phyloP scores from a whole-genome alignment of 139 green algal genomes.

The Micractinium sp. region DNA sequence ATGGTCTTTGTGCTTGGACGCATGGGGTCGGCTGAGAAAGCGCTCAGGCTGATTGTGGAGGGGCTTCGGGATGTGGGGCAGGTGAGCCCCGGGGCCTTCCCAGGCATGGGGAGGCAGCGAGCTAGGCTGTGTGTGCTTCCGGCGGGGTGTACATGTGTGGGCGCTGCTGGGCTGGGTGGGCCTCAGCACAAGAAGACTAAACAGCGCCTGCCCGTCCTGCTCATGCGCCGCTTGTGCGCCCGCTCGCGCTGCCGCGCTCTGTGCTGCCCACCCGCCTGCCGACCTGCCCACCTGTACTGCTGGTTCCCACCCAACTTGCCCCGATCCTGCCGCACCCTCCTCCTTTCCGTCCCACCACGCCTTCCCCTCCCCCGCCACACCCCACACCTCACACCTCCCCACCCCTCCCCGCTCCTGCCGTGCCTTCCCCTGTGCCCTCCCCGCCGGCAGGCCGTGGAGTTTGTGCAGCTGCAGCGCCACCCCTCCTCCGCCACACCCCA shows the following conservation, averaged over 20 bases:
- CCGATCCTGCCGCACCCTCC: too few relatives aligned
- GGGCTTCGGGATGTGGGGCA: slow-evolving; percentile 83
- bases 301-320: background rate
- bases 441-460: background rate
- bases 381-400: background rate
- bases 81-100: slow-evolving; percentile 33
- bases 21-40: slow-evolving; percentile 83
- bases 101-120: background rate
- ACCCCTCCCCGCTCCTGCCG: background rate
- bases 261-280: background rate
- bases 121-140: background rate
- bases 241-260: background rate
- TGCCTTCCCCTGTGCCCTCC: background rate
- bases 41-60: slow-evolving; percentile 91
- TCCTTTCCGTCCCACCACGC: too few relatives aligned
- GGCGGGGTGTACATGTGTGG: background rate
- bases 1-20: slow-evolving; percentile 88
- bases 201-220: background rate
- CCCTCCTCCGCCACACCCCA: background rate
- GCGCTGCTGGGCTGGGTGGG: background rate
- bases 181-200: background rate
- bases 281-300: background rate
- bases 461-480: background rate
- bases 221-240: too few relatives aligned
- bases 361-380: background rate